These are phyloP conservation scores for Corchorus olitorius DNA, from an alignment of 345 rosid species.

Conservation along the genomic window DNA sequence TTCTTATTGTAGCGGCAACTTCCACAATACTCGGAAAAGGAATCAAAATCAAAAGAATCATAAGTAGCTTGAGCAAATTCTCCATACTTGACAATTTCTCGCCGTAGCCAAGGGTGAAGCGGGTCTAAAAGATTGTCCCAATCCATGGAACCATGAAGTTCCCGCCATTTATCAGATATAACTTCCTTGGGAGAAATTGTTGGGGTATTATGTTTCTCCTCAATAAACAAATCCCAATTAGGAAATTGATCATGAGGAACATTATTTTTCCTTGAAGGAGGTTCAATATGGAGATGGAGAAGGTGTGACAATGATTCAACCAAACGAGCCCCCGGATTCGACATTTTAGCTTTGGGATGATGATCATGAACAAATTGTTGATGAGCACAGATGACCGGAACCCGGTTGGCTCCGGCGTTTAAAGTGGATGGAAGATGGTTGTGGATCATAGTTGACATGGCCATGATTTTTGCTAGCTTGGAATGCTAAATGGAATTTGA, in stretches of 20 bases:
- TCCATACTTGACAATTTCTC: conserved; percentile 46
- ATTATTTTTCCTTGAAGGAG: conserved; percentile 4
- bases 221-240: neutral
- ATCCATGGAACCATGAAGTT: conserved; percentile 32
- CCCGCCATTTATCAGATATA: conserved; percentile 32
- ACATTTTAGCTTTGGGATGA: neutral
- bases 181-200: conserved; percentile 31
- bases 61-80: conserved; percentile 48
- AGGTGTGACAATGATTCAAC: conserved; percentile 22
- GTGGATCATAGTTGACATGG: conserved; percentile 23
- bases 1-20: conserved; percentile 36
- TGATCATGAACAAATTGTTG: conserved; percentile 16
- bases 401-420: neutral
- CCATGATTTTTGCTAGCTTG: conserved; percentile 14
- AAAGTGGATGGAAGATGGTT: conserved; percentile 14
- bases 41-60: conserved; percentile 46
- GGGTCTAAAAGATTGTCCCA: conserved; percentile 49
- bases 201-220: conserved; percentile 23
- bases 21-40: conserved; percentile 44
- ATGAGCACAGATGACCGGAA: neutral
- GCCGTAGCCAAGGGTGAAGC: conserved; percentile 44
- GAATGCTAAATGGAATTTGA: neutral
- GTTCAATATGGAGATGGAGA: conserved; percentile 31
- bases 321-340: conserved; percentile 14
- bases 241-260: neutral